Conservation (phyloP, 192 early-diverging fungal genomes). For the Coemansia biformis region DNA sequence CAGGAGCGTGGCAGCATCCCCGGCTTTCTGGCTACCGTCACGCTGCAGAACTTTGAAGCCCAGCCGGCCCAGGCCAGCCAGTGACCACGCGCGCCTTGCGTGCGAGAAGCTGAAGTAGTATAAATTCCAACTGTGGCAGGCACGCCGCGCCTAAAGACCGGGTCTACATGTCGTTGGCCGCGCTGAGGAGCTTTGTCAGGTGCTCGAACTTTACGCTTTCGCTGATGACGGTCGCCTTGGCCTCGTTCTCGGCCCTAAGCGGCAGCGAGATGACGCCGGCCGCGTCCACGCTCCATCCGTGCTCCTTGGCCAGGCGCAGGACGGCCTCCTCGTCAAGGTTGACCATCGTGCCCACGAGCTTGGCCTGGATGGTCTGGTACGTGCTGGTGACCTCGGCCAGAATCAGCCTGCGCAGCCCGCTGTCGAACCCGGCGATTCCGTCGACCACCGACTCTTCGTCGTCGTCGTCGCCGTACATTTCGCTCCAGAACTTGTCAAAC, state of each 20-base stretch:
- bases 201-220: constrained; percentile 84
- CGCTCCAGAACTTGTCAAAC: constrained; percentile 70
- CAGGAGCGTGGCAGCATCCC: constrained; percentile 69
- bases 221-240: constrained; percentile 76
- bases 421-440: constrained; percentile 67
- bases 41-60: constrained; percentile 59
- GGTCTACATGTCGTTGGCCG: constrained; percentile 34
- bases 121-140: no score
- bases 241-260: constrained; percentile 75
- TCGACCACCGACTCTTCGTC: constrained; percentile 56
- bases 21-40: constrained; percentile 72
- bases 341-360: constrained; percentile 59
- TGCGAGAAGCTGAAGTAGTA: no score
- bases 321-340: constrained; percentile 64
- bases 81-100: no score
- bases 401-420: constrained; percentile 69
- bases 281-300: constrained; percentile 61
- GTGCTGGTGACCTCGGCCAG: constrained; percentile 67
- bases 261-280: constrained; percentile 67
- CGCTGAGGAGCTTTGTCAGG: constrained; percentile 49
- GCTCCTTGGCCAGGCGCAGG: constrained; percentile 53
- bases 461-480: constrained; percentile 48
- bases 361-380: constrained; percentile 71
- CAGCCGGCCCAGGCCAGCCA: background rate
- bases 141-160: no score